A percentile compares a stretch with the other conserved stretches of the same genome.
phyloP scores from a whole-genome alignment of 2,329 filamentous ascomycete genomes.

The Zalaria sp. region DNA sequence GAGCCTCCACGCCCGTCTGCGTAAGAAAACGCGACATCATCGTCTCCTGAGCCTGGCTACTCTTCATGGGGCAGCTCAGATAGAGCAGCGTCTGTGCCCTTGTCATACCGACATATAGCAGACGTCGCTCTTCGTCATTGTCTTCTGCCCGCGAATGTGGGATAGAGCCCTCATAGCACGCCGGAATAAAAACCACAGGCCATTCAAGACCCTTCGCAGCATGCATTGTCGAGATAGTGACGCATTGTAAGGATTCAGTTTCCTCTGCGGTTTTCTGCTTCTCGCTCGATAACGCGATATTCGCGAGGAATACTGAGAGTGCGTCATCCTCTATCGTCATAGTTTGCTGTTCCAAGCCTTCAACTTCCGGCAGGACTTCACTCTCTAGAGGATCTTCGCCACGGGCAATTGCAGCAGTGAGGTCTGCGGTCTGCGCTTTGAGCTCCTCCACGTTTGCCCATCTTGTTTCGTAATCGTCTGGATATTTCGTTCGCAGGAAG shows the following conservation, averaged over 20 bases:
- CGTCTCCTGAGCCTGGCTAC: constrained; percentile 46
- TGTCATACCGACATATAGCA: constrained; percentile 96
- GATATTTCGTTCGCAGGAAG: constrained; percentile 58
- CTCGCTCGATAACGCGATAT: constrained; percentile 75
- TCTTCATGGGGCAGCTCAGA: constrained; percentile 63
- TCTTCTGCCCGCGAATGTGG: constrained; percentile 81
- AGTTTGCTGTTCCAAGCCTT: constrained; percentile 51
- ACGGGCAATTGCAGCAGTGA: constrained; percentile 34
- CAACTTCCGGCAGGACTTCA: constrained; percentile 48
- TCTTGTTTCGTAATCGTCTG: constrained; percentile 60
- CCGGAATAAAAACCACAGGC: constrained; percentile 88
- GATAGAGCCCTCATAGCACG: constrained; percentile 78
- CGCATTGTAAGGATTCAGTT: constrained; percentile 31
- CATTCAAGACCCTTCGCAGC: constrained; percentile 93
- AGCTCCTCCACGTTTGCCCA: constrained; percentile 88
- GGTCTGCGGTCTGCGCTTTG: constrained; percentile 63
- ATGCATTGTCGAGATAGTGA: constrained; percentile 93
- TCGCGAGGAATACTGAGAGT: constrained; percentile 72
- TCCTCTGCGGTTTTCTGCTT: constrained; percentile 47
- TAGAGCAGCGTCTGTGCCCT: constrained; percentile 77
- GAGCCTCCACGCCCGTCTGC: constrained; percentile 33
- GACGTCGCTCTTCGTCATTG: constrained; percentile 68
- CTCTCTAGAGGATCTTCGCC: constrained; percentile 25
- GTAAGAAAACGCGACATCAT: constrained; percentile 61
- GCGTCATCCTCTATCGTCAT: constrained; percentile 42